Evolutionary conservation across 768 basidiomycete genomes (phyloP).

Genomic region (Lenzites betulinus): DNA sequence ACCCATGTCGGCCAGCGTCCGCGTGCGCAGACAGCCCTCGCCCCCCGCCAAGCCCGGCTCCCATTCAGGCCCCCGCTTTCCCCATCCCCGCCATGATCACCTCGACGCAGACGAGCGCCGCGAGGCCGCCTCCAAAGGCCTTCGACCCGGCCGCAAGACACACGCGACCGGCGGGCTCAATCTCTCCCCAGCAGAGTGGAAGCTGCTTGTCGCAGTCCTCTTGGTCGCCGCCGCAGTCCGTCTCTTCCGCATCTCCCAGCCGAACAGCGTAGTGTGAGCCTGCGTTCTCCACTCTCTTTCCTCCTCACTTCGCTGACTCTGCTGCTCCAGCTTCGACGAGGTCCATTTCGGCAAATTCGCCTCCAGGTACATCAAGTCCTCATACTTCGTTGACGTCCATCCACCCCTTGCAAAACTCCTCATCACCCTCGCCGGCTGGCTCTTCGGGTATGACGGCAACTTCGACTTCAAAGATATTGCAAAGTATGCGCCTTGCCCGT

Average conservation of each 20-base stretch:
- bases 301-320: neutral
- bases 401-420: conserved; percentile 95
- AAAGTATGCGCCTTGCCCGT: conserved; percentile 58
- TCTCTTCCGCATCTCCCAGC: conserved; percentile 81
- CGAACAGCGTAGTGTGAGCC: conserved; percentile 88
- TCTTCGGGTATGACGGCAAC: conserved; percentile 87
- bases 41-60: conserved; percentile 50
- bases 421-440: conserved; percentile 86
- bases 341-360: conserved; percentile 99
- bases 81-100: conserved; percentile 62
- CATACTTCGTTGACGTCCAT: conserved; percentile 94
- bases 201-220: conserved; percentile 64
- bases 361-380: conserved; percentile 87
- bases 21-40: conserved; percentile 69
- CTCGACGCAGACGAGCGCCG: conserved; percentile 75
- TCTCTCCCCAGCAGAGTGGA: conserved; percentile 74
- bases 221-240: conserved; percentile 80
- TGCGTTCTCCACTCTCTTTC: conserved; percentile 20
- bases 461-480: conserved; percentile 99
- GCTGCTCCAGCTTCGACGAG: conserved; percentile 83
- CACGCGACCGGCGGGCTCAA: conserved; percentile 59
- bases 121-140: conserved; percentile 68
- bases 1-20: conserved; percentile 50
- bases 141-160: conserved; percentile 49
- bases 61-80: conserved; percentile 54